Percentiles rank a stretch among this genome's conserved stretches.
Evolutionary conservation across 129 eudicot species (phyloP).

Genomic region (Cynara cardunculus): DNA sequence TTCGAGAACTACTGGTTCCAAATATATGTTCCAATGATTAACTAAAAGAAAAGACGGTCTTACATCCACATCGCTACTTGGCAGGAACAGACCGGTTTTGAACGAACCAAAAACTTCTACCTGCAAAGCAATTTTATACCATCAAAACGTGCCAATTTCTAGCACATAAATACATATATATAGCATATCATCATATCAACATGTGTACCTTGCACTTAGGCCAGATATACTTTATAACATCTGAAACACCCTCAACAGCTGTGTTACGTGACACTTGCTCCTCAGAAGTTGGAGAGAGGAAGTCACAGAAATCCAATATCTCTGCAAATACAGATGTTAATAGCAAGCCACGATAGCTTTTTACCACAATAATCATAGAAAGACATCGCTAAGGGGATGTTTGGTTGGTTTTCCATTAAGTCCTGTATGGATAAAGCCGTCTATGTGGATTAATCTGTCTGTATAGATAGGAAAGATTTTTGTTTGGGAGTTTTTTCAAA

Average conservation of each 20-base stretch:
- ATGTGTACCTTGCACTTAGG: constrained; percentile 64
- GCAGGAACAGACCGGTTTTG: constrained; percentile 87
- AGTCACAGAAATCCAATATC: constrained; percentile 89
- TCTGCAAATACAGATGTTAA: constrained; percentile 38
- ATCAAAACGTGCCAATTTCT: background rate
- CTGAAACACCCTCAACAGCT: constrained; percentile 73
- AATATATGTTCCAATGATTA: background rate
- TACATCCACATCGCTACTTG: constrained; percentile 93
- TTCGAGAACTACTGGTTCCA: background rate
- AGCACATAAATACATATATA: background rate
- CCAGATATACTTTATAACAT: constrained; percentile 84
- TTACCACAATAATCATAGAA: background rate
- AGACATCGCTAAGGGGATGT: background rate
- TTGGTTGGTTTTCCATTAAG: no score
- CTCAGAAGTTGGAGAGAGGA: constrained; percentile 86
- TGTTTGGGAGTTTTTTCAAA: no score
- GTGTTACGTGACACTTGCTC: constrained; percentile 64
- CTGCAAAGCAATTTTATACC: constrained; percentile 36
- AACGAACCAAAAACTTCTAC: constrained; percentile 91
- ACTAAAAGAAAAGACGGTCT: constrained; percentile 17
- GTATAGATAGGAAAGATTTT: no score
- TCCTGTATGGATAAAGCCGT: no score
- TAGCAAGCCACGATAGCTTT: background rate
- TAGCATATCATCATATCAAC: background rate
- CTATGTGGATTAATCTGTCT: no score